Conservation (phyloP, 805 yeast species). For the Candida saitoana region DNA sequence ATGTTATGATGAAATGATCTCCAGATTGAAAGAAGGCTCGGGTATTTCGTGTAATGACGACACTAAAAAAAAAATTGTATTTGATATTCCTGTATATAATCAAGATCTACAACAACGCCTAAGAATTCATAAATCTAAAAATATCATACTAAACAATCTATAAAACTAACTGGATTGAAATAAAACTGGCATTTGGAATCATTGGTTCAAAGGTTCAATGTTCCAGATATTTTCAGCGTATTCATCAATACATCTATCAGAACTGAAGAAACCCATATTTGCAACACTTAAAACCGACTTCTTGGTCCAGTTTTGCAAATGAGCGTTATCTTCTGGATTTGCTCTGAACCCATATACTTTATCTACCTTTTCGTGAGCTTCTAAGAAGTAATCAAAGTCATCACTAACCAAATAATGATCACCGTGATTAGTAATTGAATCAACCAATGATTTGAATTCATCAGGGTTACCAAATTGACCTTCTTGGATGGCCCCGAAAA, state of each 20-base stretch:
- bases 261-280: constrained; percentile 87
- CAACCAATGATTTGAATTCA: constrained; percentile 65
- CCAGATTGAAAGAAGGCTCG: background rate
- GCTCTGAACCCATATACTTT: constrained; percentile 52
- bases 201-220: constrained; percentile 60
- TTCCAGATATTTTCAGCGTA: constrained; percentile 93
- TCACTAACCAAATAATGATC: constrained; percentile 85
- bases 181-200: too few relatives aligned
- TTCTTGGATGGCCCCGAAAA: constrained; percentile 60
- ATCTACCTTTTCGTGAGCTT: constrained; percentile 76
- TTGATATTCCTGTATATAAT: background rate
- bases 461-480: constrained; percentile 70
- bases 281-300: constrained; percentile 79
- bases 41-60: background rate
- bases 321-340: constrained; percentile 38
- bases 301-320: constrained; percentile 64
- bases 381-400: constrained; percentile 83
- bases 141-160: background rate
- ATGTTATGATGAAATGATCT: background rate
- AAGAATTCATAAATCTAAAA: background rate
- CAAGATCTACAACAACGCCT: background rate
- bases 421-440: constrained; percentile 67
- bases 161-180: background rate
- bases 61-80: background rate
- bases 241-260: constrained; percentile 88